Evolutionary conservation across 164 flowering plant genomes (phyloP).

Genomic region (Litsea cubeba): DNA sequence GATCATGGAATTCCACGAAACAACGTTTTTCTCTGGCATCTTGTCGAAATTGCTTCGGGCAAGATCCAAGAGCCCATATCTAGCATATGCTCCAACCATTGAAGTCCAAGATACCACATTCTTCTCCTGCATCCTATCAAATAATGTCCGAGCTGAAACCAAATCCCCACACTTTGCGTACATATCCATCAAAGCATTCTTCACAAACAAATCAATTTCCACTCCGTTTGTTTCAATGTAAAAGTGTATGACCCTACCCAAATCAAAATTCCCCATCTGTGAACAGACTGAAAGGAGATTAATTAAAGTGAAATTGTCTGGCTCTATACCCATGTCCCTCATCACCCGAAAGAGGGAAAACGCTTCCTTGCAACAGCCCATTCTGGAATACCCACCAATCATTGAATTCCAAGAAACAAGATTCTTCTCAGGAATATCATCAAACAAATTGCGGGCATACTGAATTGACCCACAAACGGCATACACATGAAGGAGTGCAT

Average conservation of each 20-base stretch:
- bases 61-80: slow-evolving; percentile 27
- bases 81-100: slow-evolving; percentile 43
- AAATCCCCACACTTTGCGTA: slow-evolving; percentile 46
- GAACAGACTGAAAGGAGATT: slow-evolving; percentile 46
- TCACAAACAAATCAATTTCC: slow-evolving; percentile 26
- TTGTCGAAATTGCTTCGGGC: slow-evolving; percentile 34
- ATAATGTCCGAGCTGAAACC: slow-evolving; percentile 25
- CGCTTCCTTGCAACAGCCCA: slow-evolving; percentile 26
- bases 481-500: slow-evolving; percentile 34
- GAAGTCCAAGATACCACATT: slow-evolving; percentile 58
- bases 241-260: slow-evolving; percentile 38
- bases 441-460: slow-evolving; percentile 35
- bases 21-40: slow-evolving; percentile 43
- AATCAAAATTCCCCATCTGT: slow-evolving; percentile 17
- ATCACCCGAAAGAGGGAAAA: slow-evolving; percentile 35
- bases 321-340: slow-evolving; percentile 28
- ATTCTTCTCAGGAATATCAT: slow-evolving; percentile 31
- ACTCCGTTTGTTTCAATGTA: slow-evolving; percentile 34
- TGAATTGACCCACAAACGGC: slow-evolving; percentile 25
- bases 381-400: slow-evolving; percentile 45
- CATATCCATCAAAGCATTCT: slow-evolving; percentile 49
- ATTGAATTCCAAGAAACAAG: slow-evolving; percentile 56
- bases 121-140: slow-evolving; percentile 29
- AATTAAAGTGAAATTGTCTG: slow-evolving; percentile 42
- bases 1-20: slow-evolving; percentile 53